These are phyloP conservation scores for Lunularia cruciata DNA, from an alignment of 225 moss, liverwort and hornwort species.

Conservation along the genomic window DNA sequence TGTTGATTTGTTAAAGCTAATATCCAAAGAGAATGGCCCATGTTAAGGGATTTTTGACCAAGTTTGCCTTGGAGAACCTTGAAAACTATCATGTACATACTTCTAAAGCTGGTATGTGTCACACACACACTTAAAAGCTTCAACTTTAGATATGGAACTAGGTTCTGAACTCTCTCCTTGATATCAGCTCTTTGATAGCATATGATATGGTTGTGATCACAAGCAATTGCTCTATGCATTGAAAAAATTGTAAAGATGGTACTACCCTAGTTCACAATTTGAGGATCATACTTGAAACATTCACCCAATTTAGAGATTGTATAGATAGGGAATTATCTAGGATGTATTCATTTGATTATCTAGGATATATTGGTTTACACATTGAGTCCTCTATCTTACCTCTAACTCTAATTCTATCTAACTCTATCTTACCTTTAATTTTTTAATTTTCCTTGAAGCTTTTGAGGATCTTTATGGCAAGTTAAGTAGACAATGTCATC, in stretches of 20 bases:
- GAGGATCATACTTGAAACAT: conserved; percentile 45
- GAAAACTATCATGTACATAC: conserved; percentile 63
- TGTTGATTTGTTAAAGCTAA: conserved; percentile 31
- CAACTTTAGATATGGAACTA: no score
- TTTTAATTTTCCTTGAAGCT: no score
- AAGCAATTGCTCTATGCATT: conserved; percentile 78
- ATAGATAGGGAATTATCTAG: conserved; percentile 72
- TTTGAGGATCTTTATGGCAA: no score
- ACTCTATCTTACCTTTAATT: no score
- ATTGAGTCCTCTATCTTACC: no score
- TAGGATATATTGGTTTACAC: no score
- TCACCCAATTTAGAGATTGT: conserved; percentile 57
- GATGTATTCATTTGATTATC: no score
- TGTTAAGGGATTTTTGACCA: conserved; percentile 64
- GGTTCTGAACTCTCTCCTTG: no score
- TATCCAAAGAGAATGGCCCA: conserved; percentile 38
- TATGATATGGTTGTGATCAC: no score
- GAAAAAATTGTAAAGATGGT: conserved; percentile 56
- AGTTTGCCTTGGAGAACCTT: conserved; percentile 65
- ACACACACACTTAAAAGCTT: no score
- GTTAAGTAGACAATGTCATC: no score
- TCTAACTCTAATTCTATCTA: no score
- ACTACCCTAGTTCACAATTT: conserved; percentile 75
- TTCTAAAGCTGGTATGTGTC: conserved; percentile 67
- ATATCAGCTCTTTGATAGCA: not conserved